A percentile compares a stretch with the other conserved stretches of the same genome.
These are phyloP conservation scores for Diaporthe citrichinensis DNA, from an alignment of 2,329 filamentous ascomycete genomes.

Conservation along the genomic window DNA sequence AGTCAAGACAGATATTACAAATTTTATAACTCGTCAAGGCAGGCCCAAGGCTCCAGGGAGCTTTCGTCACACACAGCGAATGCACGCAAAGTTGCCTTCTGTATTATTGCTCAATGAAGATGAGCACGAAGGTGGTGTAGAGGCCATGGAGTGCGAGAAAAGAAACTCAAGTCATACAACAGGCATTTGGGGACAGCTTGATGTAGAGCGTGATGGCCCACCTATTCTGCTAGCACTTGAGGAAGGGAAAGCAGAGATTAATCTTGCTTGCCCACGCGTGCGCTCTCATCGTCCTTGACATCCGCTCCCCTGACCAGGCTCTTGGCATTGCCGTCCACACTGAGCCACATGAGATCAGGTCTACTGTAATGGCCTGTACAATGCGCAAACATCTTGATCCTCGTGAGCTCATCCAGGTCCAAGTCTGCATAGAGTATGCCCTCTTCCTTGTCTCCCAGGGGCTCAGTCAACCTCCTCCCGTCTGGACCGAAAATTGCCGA, in stretches of 20 bases:
- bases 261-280: neutral
- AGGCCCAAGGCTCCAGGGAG: constrained; percentile 36
- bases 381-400: constrained; percentile 32
- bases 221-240: neutral
- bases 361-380: constrained; percentile 37
- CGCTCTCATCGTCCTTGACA: neutral
- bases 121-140: too few relatives aligned
- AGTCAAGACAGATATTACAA: too few relatives aligned
- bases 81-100: neutral
- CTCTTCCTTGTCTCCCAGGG: constrained; percentile 36
- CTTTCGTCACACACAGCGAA: constrained; percentile 39
- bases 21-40: neutral
- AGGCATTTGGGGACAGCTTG: too few relatives aligned
- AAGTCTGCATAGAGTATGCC: constrained; percentile 34
- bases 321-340: constrained; percentile 48
- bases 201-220: too few relatives aligned
- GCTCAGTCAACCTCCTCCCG: constrained; percentile 42
- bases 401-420: constrained; percentile 32
- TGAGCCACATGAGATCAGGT: constrained; percentile 37
- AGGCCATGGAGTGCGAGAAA: neutral
- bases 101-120: neutral
- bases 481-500: constrained; percentile 45
- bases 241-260: neutral
- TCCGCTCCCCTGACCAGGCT: constrained; percentile 41
- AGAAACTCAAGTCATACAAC: neutral